phyloP scores from a whole-genome alignment of 495 filamentous ascomycete genomes.

The Hypoxylon trugodes region DNA sequence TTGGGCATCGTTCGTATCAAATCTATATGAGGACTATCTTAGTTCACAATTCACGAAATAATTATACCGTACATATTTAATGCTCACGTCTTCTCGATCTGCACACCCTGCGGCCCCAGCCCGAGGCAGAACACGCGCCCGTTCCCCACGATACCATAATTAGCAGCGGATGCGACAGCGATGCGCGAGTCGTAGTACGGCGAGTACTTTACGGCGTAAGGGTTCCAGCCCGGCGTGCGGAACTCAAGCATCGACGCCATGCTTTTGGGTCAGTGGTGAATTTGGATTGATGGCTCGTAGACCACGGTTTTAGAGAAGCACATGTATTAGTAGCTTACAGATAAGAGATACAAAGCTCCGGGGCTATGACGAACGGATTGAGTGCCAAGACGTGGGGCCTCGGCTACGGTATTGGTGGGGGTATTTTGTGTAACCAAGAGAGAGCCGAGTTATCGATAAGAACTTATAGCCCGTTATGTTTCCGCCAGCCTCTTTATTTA shows the following conservation, averaged over 20 bases:
- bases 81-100: conserved; percentile 75
- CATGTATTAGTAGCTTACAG: conserved; percentile 15
- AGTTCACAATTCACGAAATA: not conserved
- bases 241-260: conserved; percentile 84
- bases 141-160: conserved; percentile 97
- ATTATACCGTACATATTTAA: not conserved
- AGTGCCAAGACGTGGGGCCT: conserved; percentile 34
- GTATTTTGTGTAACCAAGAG: too few relatives aligned
- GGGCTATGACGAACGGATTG: conserved; percentile 7
- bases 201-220: conserved; percentile 95
- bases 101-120: conserved; percentile 81
- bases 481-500: too few relatives aligned
- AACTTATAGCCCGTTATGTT: too few relatives aligned
- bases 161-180: conserved; percentile 83
- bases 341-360: conserved; percentile 5
- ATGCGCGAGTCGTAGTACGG: conserved; percentile 96
- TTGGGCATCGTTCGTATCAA: conserved; percentile 95
- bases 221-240: conserved; percentile 91
- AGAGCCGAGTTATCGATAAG: too few relatives aligned
- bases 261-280: conserved; percentile 12
- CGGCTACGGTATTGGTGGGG: conserved; percentile 22
- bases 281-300: conserved; percentile 3
- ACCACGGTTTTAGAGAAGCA: not conserved
- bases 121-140: conserved; percentile 84
- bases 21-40: conserved; percentile 58